Base-by-base conservation (phyloP, 768 basidiomycete species). In the Chalciporus chontae region DNA sequence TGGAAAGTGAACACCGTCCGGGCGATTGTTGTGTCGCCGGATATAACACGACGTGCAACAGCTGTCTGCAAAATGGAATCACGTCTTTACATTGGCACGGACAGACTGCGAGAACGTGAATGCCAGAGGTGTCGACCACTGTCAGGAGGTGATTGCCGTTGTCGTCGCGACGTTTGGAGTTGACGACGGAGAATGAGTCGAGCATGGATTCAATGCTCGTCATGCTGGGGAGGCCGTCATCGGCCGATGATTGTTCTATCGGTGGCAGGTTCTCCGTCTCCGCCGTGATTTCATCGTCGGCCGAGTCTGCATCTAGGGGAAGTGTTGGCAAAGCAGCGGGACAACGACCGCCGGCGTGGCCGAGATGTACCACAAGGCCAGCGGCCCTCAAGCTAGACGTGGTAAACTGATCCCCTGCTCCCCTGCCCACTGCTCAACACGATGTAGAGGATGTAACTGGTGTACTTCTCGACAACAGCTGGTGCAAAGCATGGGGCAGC, bases 1-100 rank as follows among this genome's bases (percentile, higher is more conserved):
- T n/a, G 3, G 34, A 63, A 63, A 0, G 63, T 65, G n/a, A 37
- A 37, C 6, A 15, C 13, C 3, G 36, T 37, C 14, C 36, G 1
- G 13, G 36, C 3, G 14, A 37, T n/a, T 37, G 8, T 18, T 14
- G 36, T n/a, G 36, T 37, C 5, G 36, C 11, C 2, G 36, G 36
- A 37, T 37, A 37, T 15, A 37, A 1, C 8, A 15, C 14, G 17
- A 37, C 3, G 1, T 37, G 26, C 7, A 26, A 26, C 1, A 26
- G 26, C 5, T 37, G 14, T 18, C 8, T n/a, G 14, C 14, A 3
- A 15, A 37, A 37, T n/a, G n/a, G 36, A 1, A 15, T 37, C 7
- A 4, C 11, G 14, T n/a, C n/a, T 13, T 10, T 7, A 37, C 36
- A 37, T 37, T 9, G 14, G 36, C 36, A 37, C 0, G 36, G 36